Evolutionary conservation across 768 basidiomycete species (phyloP), one percentile per base, ranked within the genome.

Genomic region (Boletus barrowsii): DNA sequence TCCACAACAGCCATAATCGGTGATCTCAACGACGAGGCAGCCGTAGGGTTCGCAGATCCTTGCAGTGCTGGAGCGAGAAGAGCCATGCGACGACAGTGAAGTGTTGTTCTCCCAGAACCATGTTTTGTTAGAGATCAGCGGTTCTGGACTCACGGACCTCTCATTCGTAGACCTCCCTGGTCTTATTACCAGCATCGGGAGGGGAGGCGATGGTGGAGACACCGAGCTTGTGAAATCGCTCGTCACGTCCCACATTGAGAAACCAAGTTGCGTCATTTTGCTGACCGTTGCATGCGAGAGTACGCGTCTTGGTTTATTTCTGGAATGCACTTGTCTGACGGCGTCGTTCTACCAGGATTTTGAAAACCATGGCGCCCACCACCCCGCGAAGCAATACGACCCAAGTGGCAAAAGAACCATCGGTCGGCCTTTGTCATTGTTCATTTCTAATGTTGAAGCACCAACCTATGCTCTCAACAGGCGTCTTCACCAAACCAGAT

Each of bases 301-400:
- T 68, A 47, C 1, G 64, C 52, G 0, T 39, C 17, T 10, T 13
- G 1, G 42, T 40, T 46, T 26, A 14, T 46, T 46, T 10, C 15
- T 10, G 15, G 68, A 0, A 67, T 33, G 18, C 20, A 10, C 3
- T 3, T 73, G 0, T 83, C 83, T 57, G 82, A 59, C 11, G 9
- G 22, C 5, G 22, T 35, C 42, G 80, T 57, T 18, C 66, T 66
- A 46, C 17, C 78, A 91, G 90, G 88, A 92, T 57, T 88, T 87
- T 18, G 86, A 90, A 59, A 92, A 88, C 41, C 88, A 91, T 64
- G 85, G 84, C 0, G 88, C 88, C 0, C 83, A 86, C 54, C 72
- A 78, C n/a, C 71, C 91, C 0, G 82, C 86, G 0, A 84, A 83
- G 60, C 47, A 71, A 14, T 70, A 78, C 45, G 88, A 90, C 56